Conservation (phyloP, 495 filamentous ascomycete species). For the Thermochaetoides thermophila region DNA sequence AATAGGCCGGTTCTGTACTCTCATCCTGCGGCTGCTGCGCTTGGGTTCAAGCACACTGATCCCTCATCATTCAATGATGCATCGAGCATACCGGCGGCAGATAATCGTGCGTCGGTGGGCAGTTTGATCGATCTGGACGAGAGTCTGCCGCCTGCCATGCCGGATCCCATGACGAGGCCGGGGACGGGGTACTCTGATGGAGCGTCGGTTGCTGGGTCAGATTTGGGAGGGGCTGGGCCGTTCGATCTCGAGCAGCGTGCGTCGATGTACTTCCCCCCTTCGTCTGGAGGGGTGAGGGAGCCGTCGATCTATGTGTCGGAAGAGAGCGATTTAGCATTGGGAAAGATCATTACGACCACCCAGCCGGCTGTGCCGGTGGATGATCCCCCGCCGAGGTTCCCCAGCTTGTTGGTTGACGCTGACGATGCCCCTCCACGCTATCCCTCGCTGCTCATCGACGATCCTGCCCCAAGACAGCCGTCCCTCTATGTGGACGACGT, state of each 20-base stretch:
- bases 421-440: too few species aligned
- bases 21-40: neutral
- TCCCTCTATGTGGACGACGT: too few species aligned
- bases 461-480: too few species aligned
- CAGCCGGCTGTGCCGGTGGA: constrained; percentile 4
- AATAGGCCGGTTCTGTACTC: neutral
- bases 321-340: constrained; percentile 27
- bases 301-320: constrained; percentile 39
- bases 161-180: constrained; percentile 27
- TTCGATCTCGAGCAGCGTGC: constrained; percentile 41
- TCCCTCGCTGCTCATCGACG: too few species aligned
- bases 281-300: constrained; percentile 20
- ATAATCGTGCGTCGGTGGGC: constrained; percentile 27
- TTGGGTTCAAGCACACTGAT: neutral
- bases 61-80: too few species aligned
- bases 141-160: constrained; percentile 18
- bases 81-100: too few species aligned
- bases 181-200: constrained; percentile 42
- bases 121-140: constrained; percentile 40
- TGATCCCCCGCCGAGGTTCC: too few species aligned
- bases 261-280: constrained; percentile 30
- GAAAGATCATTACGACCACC: constrained; percentile 3
- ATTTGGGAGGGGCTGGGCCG: constrained; percentile 32
- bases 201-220: constrained; percentile 29
- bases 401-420: too few species aligned